Conservation (phyloP, 495 filamentous ascomycete genomes). For the Endocarpon pusillum region DNA sequence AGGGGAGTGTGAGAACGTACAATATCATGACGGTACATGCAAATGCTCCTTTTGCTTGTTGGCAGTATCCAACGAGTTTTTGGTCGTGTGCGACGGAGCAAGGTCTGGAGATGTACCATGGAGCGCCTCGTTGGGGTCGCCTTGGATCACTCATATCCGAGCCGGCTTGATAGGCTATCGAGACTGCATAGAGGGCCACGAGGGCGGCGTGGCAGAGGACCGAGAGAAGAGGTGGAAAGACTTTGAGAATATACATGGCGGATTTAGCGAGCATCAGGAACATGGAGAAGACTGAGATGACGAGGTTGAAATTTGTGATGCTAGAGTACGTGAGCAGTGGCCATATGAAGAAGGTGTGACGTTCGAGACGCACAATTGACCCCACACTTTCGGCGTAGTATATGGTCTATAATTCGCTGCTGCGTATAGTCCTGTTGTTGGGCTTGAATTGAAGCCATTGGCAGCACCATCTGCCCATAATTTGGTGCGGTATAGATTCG, state of each 20-base stretch:
- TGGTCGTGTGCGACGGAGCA: conserved; percentile 45
- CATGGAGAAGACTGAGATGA: conserved; percentile 53
- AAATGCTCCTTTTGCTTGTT: conserved; percentile 60
- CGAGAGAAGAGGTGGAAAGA: conserved; percentile 54
- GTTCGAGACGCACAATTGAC: conserved; percentile 45
- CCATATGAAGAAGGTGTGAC: conserved; percentile 1
- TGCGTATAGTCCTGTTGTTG: conserved; percentile 52
- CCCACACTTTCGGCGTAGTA: conserved; percentile 63
- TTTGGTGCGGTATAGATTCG: conserved; percentile 58
- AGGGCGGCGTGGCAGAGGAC: conserved; percentile 39
- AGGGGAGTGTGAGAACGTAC: conserved; percentile 30
- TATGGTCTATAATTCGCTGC: conserved; percentile 57
- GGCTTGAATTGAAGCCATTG: conserved; percentile 70
- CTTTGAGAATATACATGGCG: conserved; percentile 50
- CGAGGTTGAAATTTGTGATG: conserved; percentile 64
- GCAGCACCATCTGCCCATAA: conserved; percentile 70
- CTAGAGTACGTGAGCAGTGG: conserved; percentile 23
- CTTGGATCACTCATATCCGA: conserved; percentile 61
- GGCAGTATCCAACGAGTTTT: conserved; percentile 47
- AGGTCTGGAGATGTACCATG: conserved; percentile 72
- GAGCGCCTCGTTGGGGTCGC: conserved; percentile 46
- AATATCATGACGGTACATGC: conserved; percentile 51
- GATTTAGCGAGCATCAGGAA: conserved; percentile 37
- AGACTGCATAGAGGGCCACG: conserved; percentile 45
- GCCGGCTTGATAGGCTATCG: conserved; percentile 56